Base-by-base conservation (phyloP, 768 basidiomycete genomes). In the Tremella mesenterica region DNA sequence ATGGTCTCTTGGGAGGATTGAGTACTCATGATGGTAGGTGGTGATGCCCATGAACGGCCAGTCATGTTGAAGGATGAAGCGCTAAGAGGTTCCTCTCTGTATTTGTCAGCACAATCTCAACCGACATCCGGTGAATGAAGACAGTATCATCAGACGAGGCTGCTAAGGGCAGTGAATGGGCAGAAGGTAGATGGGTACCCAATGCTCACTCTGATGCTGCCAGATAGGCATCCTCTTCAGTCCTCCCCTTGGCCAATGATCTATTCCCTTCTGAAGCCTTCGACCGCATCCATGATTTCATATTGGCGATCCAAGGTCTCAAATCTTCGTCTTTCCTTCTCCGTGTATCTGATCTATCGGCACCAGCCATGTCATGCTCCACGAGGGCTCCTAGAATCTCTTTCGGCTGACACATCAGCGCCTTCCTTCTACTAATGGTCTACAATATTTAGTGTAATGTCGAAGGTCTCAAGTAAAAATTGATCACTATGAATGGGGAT, bases 261-360 rank as follows among this genome's bases (percentile, higher is more conserved):
- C 48, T 33, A 0, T 67, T 60, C 14, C 63, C 56, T 26, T 71
- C 68, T 6, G 59, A 57, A n/a, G 65, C 67, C 30, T 66, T 59
- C 23, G 80, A 79, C 64, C 76, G 69, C 33, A 96, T 80, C 89
- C 89, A 96, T 52, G 70, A 76, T 70, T 86, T 85, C 55, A 95
- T 64, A 50, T 75, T 75, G 33, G 75, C 74, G 48, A 93, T 81
- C 85, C 88, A 90, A 38, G 81, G 79, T 67, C 79, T 80, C 77
- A 83, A 81, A 16, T 76, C 76, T 46, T 81, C 77, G 25, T 78
- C 76, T 39, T 69, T 74, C 50, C 54, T 54, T 30, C 25, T 26
- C 31, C 39, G 18, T 31, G 26, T 31, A 30, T 27, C 29, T 3
- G 47, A 18, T 25, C 34, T 48, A n/a, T 48, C 50, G 26, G 45